These are phyloP conservation scores for Jaapia argillacea DNA, from an alignment of 768 basidiomycete species.

Conservation along the genomic window DNA sequence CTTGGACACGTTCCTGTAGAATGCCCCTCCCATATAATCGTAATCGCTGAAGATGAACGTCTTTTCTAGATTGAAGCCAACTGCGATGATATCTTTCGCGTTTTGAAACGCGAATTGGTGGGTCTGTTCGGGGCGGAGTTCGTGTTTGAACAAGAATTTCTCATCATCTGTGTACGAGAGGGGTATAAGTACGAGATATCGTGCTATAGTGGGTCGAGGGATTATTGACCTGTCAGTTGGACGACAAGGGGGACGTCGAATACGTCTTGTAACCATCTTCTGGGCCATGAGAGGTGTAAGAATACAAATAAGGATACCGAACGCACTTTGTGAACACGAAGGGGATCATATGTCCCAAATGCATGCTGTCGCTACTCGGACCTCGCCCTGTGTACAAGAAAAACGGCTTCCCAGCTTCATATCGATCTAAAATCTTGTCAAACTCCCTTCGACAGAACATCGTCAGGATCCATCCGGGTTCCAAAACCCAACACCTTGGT, in stretches of 20 bases:
- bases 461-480: not conserved
- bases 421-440: constrained; percentile 87
- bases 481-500: not conserved
- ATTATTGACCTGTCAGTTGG: constrained; percentile 75
- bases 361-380: constrained; percentile 94
- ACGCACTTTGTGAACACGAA: constrained; percentile 94
- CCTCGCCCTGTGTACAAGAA: constrained; percentile 97
- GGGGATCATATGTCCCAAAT: constrained; percentile 95
- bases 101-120: constrained; percentile 75
- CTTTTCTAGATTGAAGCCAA: constrained; percentile 84
- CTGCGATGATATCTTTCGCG: constrained; percentile 93
- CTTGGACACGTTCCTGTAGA: constrained; percentile 90
- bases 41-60: constrained; percentile 97
- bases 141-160: constrained; percentile 97
- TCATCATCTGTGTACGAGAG: constrained; percentile 75
- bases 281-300: constrained; percentile 1
- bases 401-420: constrained; percentile 95
- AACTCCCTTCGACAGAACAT: constrained; percentile 56
- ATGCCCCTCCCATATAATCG: constrained; percentile 81
- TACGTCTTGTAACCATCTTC: constrained; percentile 92
- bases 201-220: too few relatives aligned
- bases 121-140: constrained; percentile 84
- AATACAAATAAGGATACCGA: not conserved
- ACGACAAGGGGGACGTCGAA: constrained; percentile 92
- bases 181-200: too few relatives aligned